A percentile compares a stretch with the other conserved stretches of the same genome.
phyloP scores from a whole-genome alignment of 2,329 filamentous ascomycete species.

The Talaromyces amestolkiae region DNA sequence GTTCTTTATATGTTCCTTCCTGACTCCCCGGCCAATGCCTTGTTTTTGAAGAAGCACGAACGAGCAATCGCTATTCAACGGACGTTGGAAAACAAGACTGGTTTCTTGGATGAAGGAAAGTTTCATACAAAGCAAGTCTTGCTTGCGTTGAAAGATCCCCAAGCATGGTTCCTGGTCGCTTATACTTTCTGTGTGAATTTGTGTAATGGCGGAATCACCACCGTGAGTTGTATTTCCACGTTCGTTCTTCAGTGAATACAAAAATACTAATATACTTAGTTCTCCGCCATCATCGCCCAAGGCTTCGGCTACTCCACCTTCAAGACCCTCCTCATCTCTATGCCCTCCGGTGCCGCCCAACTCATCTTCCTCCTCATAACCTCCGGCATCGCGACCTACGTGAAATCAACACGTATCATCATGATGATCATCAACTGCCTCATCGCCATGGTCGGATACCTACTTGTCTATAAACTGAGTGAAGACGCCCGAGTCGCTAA shows the following conservation, averaged over 20 bases:
- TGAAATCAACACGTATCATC: constrained; percentile 30
- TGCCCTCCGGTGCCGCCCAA: constrained; percentile 36
- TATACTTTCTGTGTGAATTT: constrained; percentile 35
- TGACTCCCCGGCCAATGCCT: constrained; percentile 52
- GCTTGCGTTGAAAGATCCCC: constrained; percentile 42
- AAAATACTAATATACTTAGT: constrained; percentile 13
- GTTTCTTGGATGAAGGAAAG: constrained; percentile 42
- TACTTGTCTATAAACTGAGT: constrained; percentile 33
- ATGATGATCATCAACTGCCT: constrained; percentile 36
- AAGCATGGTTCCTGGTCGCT: constrained; percentile 32
- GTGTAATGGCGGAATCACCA: constrained; percentile 36
- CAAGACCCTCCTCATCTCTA: constrained; percentile 37
- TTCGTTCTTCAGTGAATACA: not conserved
- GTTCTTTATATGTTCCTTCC: constrained; percentile 61
- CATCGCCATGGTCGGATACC: constrained; percentile 32
- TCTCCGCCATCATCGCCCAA: constrained; percentile 20
- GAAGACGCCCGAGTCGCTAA: constrained; percentile 27
- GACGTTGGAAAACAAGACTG: constrained; percentile 50
- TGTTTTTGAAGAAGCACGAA: constrained; percentile 47
- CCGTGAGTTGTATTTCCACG: constrained; percentile 21
- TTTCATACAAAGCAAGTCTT: constrained; percentile 47
- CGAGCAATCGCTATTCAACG: constrained; percentile 48
- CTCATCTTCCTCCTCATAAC: constrained; percentile 34
- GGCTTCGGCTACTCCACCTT: constrained; percentile 22
- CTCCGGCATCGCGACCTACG: constrained; percentile 28